Evolutionary conservation across 805 yeast genomes (phyloP).

Genomic region (Ogataea paraovalis): DNA sequence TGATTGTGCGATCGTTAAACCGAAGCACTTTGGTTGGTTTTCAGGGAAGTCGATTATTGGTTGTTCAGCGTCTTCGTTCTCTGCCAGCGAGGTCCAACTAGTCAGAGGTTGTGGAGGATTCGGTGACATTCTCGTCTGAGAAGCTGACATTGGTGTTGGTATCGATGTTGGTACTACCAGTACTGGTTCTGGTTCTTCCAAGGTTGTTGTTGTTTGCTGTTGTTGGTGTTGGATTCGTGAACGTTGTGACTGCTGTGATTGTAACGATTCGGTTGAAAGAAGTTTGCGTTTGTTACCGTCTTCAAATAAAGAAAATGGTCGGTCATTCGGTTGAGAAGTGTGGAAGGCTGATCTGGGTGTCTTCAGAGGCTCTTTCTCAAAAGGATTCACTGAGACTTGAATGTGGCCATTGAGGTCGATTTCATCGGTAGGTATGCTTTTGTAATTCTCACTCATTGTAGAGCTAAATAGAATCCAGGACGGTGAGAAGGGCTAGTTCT

Average conservation of each 20-base stretch:
- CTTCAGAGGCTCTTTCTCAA: not conserved
- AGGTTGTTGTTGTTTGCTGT: not conserved
- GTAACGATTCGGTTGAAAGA: not conserved
- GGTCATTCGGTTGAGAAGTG: not conserved
- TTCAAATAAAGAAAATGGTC: not conserved
- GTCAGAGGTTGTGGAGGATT: not conserved
- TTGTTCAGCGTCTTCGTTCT: not conserved
- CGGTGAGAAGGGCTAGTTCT: no score
- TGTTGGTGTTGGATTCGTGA: no score
- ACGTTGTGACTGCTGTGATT: no score
- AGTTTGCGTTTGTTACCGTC: not conserved
- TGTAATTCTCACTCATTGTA: not conserved
- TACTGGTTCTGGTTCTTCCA: not conserved
- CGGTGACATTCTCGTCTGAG: not conserved
- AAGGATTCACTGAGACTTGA: not conserved
- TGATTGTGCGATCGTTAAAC: conserved; percentile 49
- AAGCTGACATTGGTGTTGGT: not conserved
- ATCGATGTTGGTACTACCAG: not conserved
- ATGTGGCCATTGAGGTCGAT: not conserved
- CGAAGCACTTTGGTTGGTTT: conserved; percentile 42
- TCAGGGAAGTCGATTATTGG: conserved; percentile 1
- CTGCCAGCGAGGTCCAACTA: not conserved
- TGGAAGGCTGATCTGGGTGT: not conserved
- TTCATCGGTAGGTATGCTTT: not conserved
- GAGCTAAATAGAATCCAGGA: no score